Conservation (phyloP, 306 rosid genomes). For the Luffa acutangula region DNA sequence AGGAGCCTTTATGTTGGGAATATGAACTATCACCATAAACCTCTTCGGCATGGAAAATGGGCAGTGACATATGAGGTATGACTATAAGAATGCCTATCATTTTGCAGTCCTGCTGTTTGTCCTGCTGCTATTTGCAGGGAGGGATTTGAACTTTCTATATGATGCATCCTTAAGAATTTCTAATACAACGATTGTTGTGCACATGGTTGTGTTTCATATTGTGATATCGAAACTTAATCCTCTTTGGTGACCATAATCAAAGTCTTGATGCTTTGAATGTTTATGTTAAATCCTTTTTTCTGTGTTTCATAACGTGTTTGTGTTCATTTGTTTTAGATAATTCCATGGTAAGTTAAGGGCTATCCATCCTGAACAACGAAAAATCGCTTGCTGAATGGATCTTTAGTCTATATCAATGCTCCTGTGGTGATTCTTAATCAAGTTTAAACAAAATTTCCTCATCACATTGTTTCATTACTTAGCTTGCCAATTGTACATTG, state of each 20-base stretch:
- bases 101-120: neutral
- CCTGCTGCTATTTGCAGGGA: neutral
- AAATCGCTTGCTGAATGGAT: neutral
- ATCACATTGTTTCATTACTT: neutral
- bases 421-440: neutral
- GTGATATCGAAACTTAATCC: neutral
- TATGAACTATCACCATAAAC: slow-evolving; percentile 76
- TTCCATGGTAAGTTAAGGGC: neutral
- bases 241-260: neutral
- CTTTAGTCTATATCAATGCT: neutral
- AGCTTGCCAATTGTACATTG: neutral
- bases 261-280: neutral
- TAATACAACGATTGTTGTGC: neutral
- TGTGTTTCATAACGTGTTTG: neutral
- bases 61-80: slow-evolving; percentile 92
- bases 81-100: neutral
- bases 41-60: slow-evolving; percentile 95
- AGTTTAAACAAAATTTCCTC: neutral
- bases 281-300: neutral
- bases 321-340: neutral
- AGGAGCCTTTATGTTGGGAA: slow-evolving; percentile 81
- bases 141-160: neutral
- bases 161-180: neutral
- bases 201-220: neutral
- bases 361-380: neutral